These are phyloP conservation scores for carrot (Daucus carota) DNA, from an alignment of 129 eudicot genomes.

Conservation along the genomic window DNA sequence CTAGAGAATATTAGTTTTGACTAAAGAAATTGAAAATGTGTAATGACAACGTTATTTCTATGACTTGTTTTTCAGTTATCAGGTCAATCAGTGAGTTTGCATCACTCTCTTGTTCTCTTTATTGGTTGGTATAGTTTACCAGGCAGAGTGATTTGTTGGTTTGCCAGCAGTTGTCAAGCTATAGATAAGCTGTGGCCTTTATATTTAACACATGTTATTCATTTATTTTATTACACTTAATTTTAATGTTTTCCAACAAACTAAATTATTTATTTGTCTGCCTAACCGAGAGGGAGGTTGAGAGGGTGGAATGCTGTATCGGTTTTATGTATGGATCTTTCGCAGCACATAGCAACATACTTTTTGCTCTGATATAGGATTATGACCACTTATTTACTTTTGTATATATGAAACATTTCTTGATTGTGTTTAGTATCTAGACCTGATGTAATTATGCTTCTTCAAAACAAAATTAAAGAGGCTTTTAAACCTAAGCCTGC, in stretches of 20 bases:
- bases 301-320: neutral
- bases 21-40: neutral
- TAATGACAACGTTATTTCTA: neutral
- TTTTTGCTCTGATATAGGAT: neutral
- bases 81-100: neutral
- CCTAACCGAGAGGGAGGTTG: neutral
- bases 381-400: neutral
- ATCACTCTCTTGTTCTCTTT: neutral
- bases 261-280: neutral
- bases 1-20: neutral
- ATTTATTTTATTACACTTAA: no score
- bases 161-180: neutral
- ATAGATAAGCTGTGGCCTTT: neutral
- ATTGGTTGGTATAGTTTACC: neutral
- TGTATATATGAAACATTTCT: neutral
- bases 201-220: neutral
- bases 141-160: neutral
- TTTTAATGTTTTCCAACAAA: no score
- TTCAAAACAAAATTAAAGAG: neutral
- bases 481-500: neutral
- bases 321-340: neutral
- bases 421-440: neutral
- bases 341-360: neutral
- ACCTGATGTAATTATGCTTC: neutral
- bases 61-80: neutral